Evolutionary conservation across 495 filamentous ascomycete species (phyloP).

Genomic region (Cercophora sp.): DNA sequence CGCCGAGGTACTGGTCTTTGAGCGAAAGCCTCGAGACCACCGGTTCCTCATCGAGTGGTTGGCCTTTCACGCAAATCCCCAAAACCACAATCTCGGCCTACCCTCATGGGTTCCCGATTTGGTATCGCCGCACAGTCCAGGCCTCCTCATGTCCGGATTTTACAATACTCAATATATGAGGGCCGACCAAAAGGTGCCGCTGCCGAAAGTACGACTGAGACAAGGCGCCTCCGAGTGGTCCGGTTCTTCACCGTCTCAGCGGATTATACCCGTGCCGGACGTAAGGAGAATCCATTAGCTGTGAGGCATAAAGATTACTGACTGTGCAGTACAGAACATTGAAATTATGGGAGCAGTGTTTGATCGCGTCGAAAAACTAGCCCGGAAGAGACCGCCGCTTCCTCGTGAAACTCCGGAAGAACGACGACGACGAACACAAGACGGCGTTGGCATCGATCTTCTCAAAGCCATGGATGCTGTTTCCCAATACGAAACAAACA

Average conservation of each 20-base stretch:
- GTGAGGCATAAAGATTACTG: neutral
- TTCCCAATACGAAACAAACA: neutral
- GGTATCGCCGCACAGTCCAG: neutral
- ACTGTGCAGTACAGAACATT: neutral
- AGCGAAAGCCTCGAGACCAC: neutral
- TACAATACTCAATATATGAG: neutral
- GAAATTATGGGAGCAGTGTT: neutral
- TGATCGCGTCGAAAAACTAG: neutral
- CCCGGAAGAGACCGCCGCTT: neutral
- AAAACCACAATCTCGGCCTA: neutral
- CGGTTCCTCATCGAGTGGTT: neutral
- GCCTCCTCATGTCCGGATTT: neutral
- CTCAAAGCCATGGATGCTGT: neutral
- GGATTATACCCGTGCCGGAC: neutral
- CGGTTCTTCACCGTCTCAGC: neutral
- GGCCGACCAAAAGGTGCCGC: neutral
- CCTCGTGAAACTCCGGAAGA: neutral
- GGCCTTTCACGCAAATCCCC: neutral
- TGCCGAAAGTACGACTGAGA: neutral
- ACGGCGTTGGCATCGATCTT: neutral
- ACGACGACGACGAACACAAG: neutral
- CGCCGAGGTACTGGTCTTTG: neutral
- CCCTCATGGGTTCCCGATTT: neutral
- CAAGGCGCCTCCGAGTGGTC: neutral
- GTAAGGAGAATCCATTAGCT: neutral